Percentiles rank a stretch among this genome's conserved stretches.
These are phyloP conservation scores for Celoporthe dispersa DNA, from an alignment of 2,329 filamentous ascomycete genomes.

Conservation along the genomic window DNA sequence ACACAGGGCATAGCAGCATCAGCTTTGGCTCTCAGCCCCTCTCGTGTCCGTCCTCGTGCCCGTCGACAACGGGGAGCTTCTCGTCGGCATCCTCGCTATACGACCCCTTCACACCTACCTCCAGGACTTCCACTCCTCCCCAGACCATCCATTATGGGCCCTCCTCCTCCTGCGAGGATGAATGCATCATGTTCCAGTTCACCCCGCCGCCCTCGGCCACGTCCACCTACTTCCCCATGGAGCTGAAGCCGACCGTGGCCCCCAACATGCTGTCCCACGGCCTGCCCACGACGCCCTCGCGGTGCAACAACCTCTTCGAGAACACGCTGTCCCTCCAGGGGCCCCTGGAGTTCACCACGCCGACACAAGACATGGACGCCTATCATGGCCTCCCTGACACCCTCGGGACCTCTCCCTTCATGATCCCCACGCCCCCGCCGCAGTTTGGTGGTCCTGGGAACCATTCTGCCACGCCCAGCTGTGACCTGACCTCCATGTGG, in stretches of 20 bases:
- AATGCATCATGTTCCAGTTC: conserved; percentile 26
- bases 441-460: conserved; percentile 12
- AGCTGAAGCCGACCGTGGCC: conserved; percentile 26
- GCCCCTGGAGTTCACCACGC: conserved; percentile 23
- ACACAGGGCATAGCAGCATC: conserved; percentile 20
- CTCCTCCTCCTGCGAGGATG: conserved; percentile 16
- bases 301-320: conserved; percentile 14
- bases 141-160: conserved; percentile 24
- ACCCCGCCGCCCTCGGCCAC: conserved; percentile 22
- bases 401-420: conserved; percentile 14
- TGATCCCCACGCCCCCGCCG: conserved; percentile 24
- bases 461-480: conserved; percentile 11
- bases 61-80: conserved; percentile 26
- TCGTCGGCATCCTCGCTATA: conserved; percentile 28
- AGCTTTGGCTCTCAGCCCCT: conserved; percentile 21
- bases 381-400: conserved; percentile 16
- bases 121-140: conserved; percentile 26
- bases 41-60: conserved; percentile 26
- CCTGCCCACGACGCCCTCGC: conserved; percentile 25
- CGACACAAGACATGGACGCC: conserved; percentile 23
- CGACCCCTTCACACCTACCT: conserved; percentile 27
- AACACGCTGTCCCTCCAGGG: conserved; percentile 15
- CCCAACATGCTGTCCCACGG: conserved; percentile 25
- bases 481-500: conserved; percentile 27
- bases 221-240: conserved; percentile 23